Evolutionary conservation across 768 basidiomycete genomes (phyloP).

Genomic region (Mycena leptocephala): DNA sequence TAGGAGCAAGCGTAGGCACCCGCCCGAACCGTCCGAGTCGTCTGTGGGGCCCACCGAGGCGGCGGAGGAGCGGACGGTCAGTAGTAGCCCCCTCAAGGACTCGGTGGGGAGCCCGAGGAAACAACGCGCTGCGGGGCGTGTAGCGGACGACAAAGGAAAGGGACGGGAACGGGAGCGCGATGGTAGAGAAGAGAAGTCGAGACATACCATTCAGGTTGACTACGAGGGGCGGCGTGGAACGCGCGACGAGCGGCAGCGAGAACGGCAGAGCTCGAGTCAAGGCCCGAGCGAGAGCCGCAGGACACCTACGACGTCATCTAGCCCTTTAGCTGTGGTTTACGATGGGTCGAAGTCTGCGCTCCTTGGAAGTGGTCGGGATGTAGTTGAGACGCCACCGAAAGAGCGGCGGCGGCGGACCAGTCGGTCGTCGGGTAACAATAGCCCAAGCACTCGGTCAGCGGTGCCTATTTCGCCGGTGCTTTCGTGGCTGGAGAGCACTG

Average conservation of each 20-base stretch:
- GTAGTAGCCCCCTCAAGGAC: conserved; percentile 12
- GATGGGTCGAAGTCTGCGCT: not conserved
- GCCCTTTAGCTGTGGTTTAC: not conserved
- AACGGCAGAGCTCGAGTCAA: conserved; percentile 18
- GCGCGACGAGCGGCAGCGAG: conserved; percentile 17
- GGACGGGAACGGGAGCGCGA: conserved; percentile 23
- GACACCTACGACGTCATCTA: not conserved
- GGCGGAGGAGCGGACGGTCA: not conserved
- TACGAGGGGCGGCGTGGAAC: conserved; percentile 69
- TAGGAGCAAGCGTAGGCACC: conserved; percentile 12
- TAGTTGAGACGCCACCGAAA: not conserved
- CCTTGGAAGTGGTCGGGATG: not conserved
- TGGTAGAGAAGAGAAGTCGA: conserved; percentile 52
- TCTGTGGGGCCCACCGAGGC: conserved; percentile 50
- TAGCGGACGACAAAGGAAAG: conserved; percentile 17
- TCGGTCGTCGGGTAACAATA: conserved; percentile 11
- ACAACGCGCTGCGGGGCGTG: conserved; percentile 10
- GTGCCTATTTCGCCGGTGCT: conserved; percentile 10
- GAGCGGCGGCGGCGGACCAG: conserved; percentile 18
- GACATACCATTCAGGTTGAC: conserved; percentile 98
- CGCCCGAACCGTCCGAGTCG: not conserved
- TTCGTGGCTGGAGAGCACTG: conserved; percentile 25
- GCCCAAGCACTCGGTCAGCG: conserved; percentile 3
- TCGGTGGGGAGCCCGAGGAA: conserved; percentile 29
- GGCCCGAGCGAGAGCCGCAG: conserved; percentile 2